phyloP scores from a whole-genome alignment of 495 filamentous ascomycete species.

The Alectoria sarmentosa region DNA sequence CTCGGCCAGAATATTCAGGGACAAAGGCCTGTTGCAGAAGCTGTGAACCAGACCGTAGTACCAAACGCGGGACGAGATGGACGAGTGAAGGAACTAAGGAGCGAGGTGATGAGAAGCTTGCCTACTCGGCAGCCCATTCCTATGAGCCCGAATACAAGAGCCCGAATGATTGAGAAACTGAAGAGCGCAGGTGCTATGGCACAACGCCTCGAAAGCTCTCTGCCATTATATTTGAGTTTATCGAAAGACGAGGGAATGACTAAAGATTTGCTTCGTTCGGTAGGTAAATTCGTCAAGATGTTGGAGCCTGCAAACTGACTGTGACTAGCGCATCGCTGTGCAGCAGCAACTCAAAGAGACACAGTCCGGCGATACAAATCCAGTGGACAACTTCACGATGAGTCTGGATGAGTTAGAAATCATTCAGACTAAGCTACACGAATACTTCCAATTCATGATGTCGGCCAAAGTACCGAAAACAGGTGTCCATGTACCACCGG shows the following conservation, averaged over 20 bases:
- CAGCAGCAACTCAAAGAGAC: constrained; percentile 51
- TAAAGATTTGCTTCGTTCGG: constrained; percentile 40
- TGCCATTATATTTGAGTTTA: constrained; percentile 35
- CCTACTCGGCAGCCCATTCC: constrained; percentile 29
- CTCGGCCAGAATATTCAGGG: constrained; percentile 33
- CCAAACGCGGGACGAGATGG: constrained; percentile 10
- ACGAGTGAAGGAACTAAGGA: constrained; percentile 27
- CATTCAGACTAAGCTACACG: constrained; percentile 40
- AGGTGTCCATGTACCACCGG: too few species aligned
- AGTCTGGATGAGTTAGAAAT: constrained; percentile 47
- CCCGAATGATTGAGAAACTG: constrained; percentile 43
- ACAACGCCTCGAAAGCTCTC: constrained; percentile 40
- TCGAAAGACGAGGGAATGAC: constrained; percentile 39
- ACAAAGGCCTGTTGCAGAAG: constrained; percentile 31
- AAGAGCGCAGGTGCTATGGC: constrained; percentile 37
- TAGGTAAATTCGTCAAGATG: constrained; percentile 24
- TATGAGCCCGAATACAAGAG: constrained; percentile 39
- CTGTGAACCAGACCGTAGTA: background rate
- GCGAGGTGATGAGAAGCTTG: constrained; percentile 35
- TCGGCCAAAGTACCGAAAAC: constrained; percentile 3
- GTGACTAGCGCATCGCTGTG: constrained; percentile 46
- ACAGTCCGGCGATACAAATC: constrained; percentile 35
- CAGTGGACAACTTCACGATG: constrained; percentile 53
- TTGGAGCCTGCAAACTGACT: constrained; percentile 26
- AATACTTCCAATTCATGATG: constrained; percentile 39